Evolutionary conservation across 202 grass and related monocot genomes (phyloP), one percentile per base, ranked within the genome.

Genomic region (Setaria viridis): DNA sequence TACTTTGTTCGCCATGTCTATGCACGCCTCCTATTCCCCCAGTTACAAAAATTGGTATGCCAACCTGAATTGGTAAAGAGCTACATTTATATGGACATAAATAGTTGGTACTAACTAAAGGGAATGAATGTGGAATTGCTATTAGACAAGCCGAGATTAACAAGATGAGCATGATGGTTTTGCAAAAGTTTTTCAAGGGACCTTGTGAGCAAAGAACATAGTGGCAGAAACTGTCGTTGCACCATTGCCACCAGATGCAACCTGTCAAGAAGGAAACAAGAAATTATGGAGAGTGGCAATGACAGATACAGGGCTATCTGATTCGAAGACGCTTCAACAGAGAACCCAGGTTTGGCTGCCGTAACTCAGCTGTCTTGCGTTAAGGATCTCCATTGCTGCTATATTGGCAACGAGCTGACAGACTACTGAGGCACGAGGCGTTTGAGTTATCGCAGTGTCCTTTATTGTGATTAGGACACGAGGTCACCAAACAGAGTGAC

Each of bases 191-290:
- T 81, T 42, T 20, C 60, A 65, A 70, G 39, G 45, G 72, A 95
- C 93, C 93, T 98, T 98, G 62, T 94, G 74, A 65, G 95, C 93
- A 80, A 98, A 98, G 87, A 98, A 88, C 93, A 98, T 95, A 48
- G 93, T 92, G 63, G 91, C 95, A 59, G 95, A 98, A 80, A 98
- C 95, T 68, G 95, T 98, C 33, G 91, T 98, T 72, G 95, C 95
- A 5, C 95, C 93, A 60, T 92, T 95, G 46, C 90, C 86, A 73
- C 95, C 88, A 56, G 86, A 75, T 9, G 93, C 89, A 37, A 98
- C 86, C 95, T 95, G 71, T n/a, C 70, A 79, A 95, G 57, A 39
- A 45, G 30, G 34, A 25, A 12, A 0, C 3, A 11, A 53, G 32
- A 21, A 14, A 59, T 9, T 41, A 42, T 7, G 29, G 63, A 32